Base-by-base conservation (phyloP, 2,329 filamentous ascomycete species). In the Colletotrichum sp. region DNA sequence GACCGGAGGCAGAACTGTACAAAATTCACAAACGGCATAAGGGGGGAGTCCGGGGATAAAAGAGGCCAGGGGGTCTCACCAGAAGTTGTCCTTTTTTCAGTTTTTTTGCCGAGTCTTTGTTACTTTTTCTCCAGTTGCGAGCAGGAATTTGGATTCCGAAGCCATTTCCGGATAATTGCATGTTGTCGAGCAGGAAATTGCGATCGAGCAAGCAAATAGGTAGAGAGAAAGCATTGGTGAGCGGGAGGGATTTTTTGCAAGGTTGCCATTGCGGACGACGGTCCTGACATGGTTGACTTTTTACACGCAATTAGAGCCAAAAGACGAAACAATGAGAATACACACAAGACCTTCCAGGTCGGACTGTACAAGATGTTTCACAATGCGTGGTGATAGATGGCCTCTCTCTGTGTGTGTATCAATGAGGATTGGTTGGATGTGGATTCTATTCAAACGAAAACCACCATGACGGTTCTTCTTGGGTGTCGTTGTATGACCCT, bases 131-230 rank as follows among this genome's bases (percentile, higher is more conserved):
- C 55, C 18, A 68, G 62, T 43, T 72, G 69, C 63, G 63, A 73
- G 63, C 32, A 67, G 48, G 73, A 72, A 73, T 62, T 75, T 75
- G 73, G 73, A 75, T 75, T 48, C 61, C 14, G 7, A 56, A 63
- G 38, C 69, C 73, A 68, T 73, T 75, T 75, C 56, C 73, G 73
- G 73, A 75, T 75, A 73, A 75, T 72, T 63, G 69, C 73, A 67
- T 75, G 73, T 67, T 63, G 63, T 73, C 32, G 73, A 68, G 69
- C 62, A 67, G 73, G 56, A 58, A 73, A 30, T 75, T 52, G 73
- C 72, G 32, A 73, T 63, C 16, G 28, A 62, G 63, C 69, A 63
- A 75, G 70, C 56, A 71, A 59, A 58, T 32, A 66, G 55, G 52
- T 59, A 61, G 69, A 66, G 36, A 63, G 30, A 59, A 21, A 63